Conservation (phyloP, 371 early-diverging fungal genomes). For the Rhizopus stolonifer region DNA sequence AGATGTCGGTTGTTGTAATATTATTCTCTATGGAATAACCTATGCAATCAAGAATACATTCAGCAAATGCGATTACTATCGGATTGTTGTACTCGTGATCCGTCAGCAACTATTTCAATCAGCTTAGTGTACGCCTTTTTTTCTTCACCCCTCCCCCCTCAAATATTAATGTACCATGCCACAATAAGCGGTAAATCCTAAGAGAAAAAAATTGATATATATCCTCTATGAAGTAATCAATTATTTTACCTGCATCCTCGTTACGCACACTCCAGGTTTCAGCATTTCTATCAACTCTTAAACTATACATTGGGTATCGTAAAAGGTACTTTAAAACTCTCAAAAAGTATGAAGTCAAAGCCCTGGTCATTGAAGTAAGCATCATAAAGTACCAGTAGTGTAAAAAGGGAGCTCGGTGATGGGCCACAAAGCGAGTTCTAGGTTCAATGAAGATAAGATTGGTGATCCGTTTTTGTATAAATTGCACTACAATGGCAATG, state of each 20-base stretch:
- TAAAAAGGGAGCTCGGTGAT: slow-evolving; percentile 41
- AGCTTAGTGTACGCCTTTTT: background rate
- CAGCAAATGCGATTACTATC: slow-evolving; percentile 35
- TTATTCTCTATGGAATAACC: background rate
- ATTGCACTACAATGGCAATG: slow-evolving; percentile 42
- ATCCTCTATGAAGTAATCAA: background rate
- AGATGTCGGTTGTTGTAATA: background rate
- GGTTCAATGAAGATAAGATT: slow-evolving; percentile 37
- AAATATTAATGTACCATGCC: slow-evolving; percentile 40
- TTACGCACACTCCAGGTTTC: slow-evolving; percentile 57
- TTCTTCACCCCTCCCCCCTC: background rate
- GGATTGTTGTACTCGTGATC: slow-evolving; percentile 55
- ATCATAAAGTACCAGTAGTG: slow-evolving; percentile 57
- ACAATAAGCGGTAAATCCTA: slow-evolving; percentile 47
- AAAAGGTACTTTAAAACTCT: slow-evolving; percentile 40
- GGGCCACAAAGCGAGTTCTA: slow-evolving; percentile 29
- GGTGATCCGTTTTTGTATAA: slow-evolving; percentile 47
- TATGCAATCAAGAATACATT: slow-evolving; percentile 27
- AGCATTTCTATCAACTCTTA: slow-evolving; percentile 50
- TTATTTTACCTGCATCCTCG: slow-evolving; percentile 44
- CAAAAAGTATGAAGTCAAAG: slow-evolving; percentile 49
- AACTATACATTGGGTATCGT: slow-evolving; percentile 46
- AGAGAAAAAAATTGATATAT: background rate
- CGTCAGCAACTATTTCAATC: slow-evolving; percentile 28
- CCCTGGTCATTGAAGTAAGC: slow-evolving; percentile 51